A percentile compares a stretch with the other conserved stretches of the same genome.
Evolutionary conservation across 2,329 filamentous ascomycete genomes (phyloP).

Genomic region (Xylariales sp.): DNA sequence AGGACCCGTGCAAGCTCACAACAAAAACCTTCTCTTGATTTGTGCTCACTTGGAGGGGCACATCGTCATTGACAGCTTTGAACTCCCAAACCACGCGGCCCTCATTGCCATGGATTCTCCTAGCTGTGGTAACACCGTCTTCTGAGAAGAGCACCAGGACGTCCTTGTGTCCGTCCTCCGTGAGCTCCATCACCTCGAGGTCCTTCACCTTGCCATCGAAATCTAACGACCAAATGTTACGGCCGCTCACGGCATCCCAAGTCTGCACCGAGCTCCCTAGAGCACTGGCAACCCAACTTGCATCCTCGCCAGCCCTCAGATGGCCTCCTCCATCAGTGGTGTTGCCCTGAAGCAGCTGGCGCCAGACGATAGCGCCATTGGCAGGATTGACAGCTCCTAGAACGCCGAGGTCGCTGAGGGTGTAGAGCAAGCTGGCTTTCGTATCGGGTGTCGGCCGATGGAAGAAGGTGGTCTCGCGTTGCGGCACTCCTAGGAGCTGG

Average conservation of each 20-base stretch:
- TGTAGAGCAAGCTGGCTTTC: conserved; percentile 86
- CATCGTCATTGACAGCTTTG: conserved; percentile 62
- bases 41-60: conserved; percentile 71
- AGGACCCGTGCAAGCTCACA: conserved; percentile 66
- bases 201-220: conserved; percentile 59
- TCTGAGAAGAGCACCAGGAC: conserved; percentile 65
- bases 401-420: conserved; percentile 77
- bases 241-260: conserved; percentile 81
- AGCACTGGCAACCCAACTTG: conserved; percentile 73
- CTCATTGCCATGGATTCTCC: conserved; percentile 67
- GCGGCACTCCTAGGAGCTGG: conserved; percentile 79
- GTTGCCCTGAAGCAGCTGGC: conserved; percentile 64
- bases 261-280: conserved; percentile 65
- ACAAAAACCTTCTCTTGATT: conserved; percentile 70
- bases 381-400: conserved; percentile 86
- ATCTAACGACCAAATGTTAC: conserved; percentile 67
- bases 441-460: conserved; percentile 78
- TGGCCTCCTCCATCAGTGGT: conserved; percentile 42
- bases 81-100: conserved; percentile 79
- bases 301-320: conserved; percentile 71
- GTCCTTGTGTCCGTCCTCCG: conserved; percentile 60
- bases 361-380: conserved; percentile 81
- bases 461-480: conserved; percentile 86
- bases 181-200: conserved; percentile 72
- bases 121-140: conserved; percentile 53